Conservation (phyloP, 2,329 filamentous ascomycete species). For the Hypoxylon sp. region DNA sequence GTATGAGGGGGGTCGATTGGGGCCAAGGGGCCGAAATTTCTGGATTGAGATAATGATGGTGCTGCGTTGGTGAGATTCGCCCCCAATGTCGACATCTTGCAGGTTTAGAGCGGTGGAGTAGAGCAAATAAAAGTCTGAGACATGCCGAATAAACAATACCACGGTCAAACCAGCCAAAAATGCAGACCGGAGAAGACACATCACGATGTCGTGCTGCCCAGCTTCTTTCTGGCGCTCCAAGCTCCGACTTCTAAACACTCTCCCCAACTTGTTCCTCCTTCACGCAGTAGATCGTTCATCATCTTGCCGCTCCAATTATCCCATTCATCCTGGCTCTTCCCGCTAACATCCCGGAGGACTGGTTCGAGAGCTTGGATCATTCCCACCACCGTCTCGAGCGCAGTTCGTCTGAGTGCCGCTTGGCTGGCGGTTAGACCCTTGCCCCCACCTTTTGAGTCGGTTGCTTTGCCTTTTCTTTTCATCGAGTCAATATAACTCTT, state of each 20-base stretch:
- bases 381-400: constrained; percentile 84
- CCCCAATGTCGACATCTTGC: constrained; percentile 24
- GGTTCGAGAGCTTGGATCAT: constrained; percentile 89
- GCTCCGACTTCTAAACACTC: constrained; percentile 90
- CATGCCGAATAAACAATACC: constrained; percentile 33
- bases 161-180: constrained; percentile 21
- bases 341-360: constrained; percentile 82
- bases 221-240: constrained; percentile 85
- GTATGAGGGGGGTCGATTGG: constrained; percentile 44
- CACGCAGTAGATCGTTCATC: constrained; percentile 85
- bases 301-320: constrained; percentile 89
- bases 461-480: constrained; percentile 62
- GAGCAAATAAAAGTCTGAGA: constrained; percentile 29
- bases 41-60: constrained; percentile 11
- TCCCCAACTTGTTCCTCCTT: constrained; percentile 82
- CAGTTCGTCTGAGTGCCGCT: constrained; percentile 79
- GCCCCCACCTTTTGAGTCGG: constrained; percentile 53
- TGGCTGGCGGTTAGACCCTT: constrained; percentile 76
- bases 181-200: constrained; percentile 25
- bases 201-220: constrained; percentile 42
- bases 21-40: constrained; percentile 3
- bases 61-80: constrained; percentile 15
- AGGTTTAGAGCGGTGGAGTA: constrained; percentile 27
- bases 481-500: constrained; percentile 70
- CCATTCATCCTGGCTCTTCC: constrained; percentile 93